Evolutionary conservation across 257 asterid genomes (phyloP), one percentile per base, ranked within the genome.

Genomic region (Ilex aquifolium): DNA sequence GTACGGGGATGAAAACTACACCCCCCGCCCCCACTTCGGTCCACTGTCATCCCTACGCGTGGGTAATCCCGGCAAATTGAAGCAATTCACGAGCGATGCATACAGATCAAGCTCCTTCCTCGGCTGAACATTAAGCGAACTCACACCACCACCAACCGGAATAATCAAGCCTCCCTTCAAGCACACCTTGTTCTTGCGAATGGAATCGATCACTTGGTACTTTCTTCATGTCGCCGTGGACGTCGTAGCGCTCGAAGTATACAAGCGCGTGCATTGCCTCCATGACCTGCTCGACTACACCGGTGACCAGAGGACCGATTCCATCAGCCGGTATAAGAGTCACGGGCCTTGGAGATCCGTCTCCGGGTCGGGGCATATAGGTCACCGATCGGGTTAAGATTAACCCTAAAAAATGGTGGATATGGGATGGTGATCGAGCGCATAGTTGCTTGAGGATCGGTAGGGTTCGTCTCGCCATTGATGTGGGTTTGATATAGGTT

Each of bases 321-420:
- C 99, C 99, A 62, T 92, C 97, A 0, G 97, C 97, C 2, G 97
- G 94, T 31, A 92, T 87, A 31, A 92, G 82, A 1, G 99, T 92
- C 6, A 90, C 95, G n/a, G 88, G 67, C 7, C 95, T 82, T 10
- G 97, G 95, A 12, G 85, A 71, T 13, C 98, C 98, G 46, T 91
- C 98, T 0, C 96, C 98, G 98, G 98, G 96, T 7, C 98, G 87
- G 62, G 96, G 98, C 98, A 91, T 91, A 76, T 91, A 91, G 57
- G 98, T 86, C 10, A 91, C 85, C 66, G 95, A 91, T 84, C 98
- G 89, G 68, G 89, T 51, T 13, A 68, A n/a, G 31, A 65, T 46
- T 7, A 70, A 4, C 1, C 6, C 5, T 50, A n/a, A 6, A 14
- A n/a, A 2, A 42, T 0, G 12, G 12, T 42, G 68, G 73, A 6